Evolutionary conservation across 208 protist species (phyloP), one percentile per base, ranked within the genome.

Genomic region (Wallacemonas sp.): DNA sequence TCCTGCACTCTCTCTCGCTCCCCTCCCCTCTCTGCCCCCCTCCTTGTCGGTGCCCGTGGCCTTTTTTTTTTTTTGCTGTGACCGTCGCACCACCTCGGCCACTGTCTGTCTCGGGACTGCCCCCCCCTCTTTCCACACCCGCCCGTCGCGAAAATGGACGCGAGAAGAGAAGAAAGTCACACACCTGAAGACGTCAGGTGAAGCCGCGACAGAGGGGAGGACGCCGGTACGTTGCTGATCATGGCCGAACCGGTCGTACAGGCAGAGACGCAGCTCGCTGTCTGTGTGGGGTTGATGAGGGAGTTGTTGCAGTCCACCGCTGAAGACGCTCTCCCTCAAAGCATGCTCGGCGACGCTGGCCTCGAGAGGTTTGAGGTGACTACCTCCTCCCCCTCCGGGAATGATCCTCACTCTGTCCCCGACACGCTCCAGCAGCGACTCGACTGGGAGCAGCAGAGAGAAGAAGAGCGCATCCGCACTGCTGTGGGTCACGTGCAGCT

Each of bases 261-360:
- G 1, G 90, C 87, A 12, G 90, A 95, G 81, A 39, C 59, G 10
- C 73, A 73, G 34, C 76, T 95, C 33, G 71, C 57, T 41, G 39
- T 67, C 15, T 90, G 80, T 34, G 62, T 95, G n/a, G 66, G 69
- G 54, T 70, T 73, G 17, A 89, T 93, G 67, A 66, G 66, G 12
- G 71, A 76, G 5, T 73, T 69, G 21, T 63, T 92, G 21, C 78
- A 68, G 41, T 60, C 39, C 1, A 65, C 80, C 1, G 48, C 81
- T 1, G 76, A 79, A 36, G 90, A 93, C 52, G 86, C 90, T 0
- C 63, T 89, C n/a, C 90, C 86, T 26, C 68, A 85, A 30, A 92
- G 79, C 34, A 62, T 72, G 8, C 70, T 76, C 45, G 68, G 71
- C 13, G 48, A 34, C 22, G 62, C 64, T 0, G 64, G n/a, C 10